Percentiles rank a stretch among this genome's conserved stretches.
Evolutionary conservation across 306 rosid genomes (phyloP).

Genomic region (Oxytropis ochrocephala): DNA sequence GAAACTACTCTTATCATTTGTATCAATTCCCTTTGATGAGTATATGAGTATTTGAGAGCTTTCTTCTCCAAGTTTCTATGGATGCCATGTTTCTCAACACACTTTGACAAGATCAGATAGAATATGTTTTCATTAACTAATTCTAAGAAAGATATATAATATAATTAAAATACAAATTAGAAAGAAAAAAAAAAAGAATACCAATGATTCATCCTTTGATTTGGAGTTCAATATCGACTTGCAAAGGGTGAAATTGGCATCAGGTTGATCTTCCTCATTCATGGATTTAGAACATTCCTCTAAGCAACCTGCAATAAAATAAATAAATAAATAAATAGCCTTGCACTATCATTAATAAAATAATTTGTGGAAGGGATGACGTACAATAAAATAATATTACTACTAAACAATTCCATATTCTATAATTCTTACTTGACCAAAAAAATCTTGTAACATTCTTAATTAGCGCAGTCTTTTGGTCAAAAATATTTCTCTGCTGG

Average conservation of each 20-base stretch:
- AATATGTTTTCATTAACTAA: not conserved
- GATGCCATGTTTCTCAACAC: too few relatives aligned
- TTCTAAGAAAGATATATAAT: not conserved
- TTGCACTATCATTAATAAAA: too few relatives aligned
- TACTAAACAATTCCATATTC: not conserved
- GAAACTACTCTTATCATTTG: too few relatives aligned
- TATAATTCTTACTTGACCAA: too few relatives aligned
- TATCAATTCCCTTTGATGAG: too few relatives aligned
- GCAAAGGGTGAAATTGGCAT: conserved; percentile 32
- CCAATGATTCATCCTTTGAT: conserved; percentile 71
- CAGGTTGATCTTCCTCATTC: conserved; percentile 29
- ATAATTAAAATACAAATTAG: not conserved
- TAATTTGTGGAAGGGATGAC: too few relatives aligned
- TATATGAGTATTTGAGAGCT: too few relatives aligned
- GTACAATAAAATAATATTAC: not conserved
- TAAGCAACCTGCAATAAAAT: conserved; percentile 38
- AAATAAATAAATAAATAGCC: not conserved
- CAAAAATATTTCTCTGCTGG: not conserved
- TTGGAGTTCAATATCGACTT: conserved; percentile 61
- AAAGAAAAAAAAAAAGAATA: not conserved
- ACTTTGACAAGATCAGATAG: too few relatives aligned
- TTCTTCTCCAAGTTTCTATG: too few relatives aligned
- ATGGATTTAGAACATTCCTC: conserved; percentile 39
- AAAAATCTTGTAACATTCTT: not conserved
- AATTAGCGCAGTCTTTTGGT: not conserved